phyloP scores from a whole-genome alignment of 1,284 basidiomycete species.

The Trichosporon sp. region DNA sequence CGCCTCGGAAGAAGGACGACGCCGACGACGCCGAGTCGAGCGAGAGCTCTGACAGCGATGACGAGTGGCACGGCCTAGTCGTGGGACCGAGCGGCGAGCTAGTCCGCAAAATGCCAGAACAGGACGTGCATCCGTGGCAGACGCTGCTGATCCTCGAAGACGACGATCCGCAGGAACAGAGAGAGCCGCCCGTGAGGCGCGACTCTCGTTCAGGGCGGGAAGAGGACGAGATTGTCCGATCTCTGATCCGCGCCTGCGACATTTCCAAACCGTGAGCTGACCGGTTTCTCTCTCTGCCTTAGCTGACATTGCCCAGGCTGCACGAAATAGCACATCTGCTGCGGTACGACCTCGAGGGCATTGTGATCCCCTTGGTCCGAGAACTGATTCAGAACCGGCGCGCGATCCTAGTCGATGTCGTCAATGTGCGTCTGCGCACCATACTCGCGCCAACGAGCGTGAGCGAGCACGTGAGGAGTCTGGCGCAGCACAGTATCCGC shows the following conservation, averaged over 20 bases:
- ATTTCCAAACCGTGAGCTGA: conserved; percentile 48
- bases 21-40: conserved; percentile 52
- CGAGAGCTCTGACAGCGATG: conserved; percentile 56
- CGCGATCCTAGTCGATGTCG: conserved; percentile 80
- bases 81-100: conserved; percentile 13
- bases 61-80: conserved; percentile 10
- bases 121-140: conserved; percentile 78
- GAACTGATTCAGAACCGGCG: conserved; percentile 85
- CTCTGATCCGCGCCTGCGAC: conserved; percentile 59
- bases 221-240: conserved; percentile 58
- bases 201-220: conserved; percentile 8
- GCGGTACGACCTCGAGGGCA: conserved; percentile 77
- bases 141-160: conserved; percentile 64
- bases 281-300: neutral
- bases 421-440: conserved; percentile 74
- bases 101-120: conserved; percentile 16
- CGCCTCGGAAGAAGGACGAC: conserved; percentile 56
- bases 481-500: conserved; percentile 52
- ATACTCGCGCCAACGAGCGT: conserved; percentile 70
- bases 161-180: conserved; percentile 10
- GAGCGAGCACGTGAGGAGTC: conserved; percentile 58
- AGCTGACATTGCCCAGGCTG: conserved; percentile 55
- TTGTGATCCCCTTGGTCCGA: conserved; percentile 78
- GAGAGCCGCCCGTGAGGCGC: neutral
- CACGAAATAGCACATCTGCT: conserved; percentile 77